A percentile compares a stretch with the other conserved stretches of the same genome.
These are phyloP conservation scores for Tricholomella constricta DNA, from an alignment of 768 basidiomycete genomes.

Conservation along the genomic window DNA sequence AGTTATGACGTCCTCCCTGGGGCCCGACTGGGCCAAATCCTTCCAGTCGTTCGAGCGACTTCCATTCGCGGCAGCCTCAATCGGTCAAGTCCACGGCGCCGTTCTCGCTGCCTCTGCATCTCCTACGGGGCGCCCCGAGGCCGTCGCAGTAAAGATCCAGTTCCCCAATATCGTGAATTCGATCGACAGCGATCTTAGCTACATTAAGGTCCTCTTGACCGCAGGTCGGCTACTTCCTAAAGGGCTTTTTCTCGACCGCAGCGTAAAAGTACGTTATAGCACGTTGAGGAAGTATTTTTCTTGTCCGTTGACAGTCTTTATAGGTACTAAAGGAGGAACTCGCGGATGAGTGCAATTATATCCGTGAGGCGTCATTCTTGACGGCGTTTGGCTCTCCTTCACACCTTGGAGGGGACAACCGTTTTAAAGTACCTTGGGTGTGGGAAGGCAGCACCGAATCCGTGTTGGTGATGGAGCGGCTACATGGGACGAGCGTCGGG, in stretches of 20 bases:
- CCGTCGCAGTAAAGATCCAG: constrained; percentile 87
- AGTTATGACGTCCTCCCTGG: constrained; percentile 78
- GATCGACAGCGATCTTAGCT: constrained; percentile 85
- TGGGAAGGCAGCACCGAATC: constrained; percentile 79
- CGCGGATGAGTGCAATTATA: constrained; percentile 91
- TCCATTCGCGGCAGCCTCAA: constrained; percentile 95
- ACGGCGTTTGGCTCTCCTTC: constrained; percentile 54
- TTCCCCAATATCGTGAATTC: constrained; percentile 91
- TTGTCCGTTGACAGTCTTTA: not conserved
- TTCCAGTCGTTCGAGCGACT: constrained; percentile 81
- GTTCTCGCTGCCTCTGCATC: constrained; percentile 53
- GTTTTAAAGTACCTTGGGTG: constrained; percentile 86
- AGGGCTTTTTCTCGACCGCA: constrained; percentile 89
- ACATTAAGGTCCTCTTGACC: constrained; percentile 79
- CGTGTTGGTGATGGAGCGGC: constrained; percentile 89
- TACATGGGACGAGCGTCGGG: constrained; percentile 81
- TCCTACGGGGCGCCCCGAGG: constrained; percentile 55
- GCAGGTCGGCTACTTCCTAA: constrained; percentile 82
- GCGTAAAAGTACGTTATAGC: constrained; percentile 57
- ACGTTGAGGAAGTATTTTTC: not conserved
- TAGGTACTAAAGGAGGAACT: constrained; percentile 89
- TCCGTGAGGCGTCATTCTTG: constrained; percentile 76
- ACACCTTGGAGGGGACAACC: constrained; percentile 54
- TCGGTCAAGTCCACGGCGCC: constrained; percentile 92
- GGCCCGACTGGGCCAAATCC: constrained; percentile 66